phyloP scores from a whole-genome alignment of 202 grass and related monocot genomes.

The Zoysia matrella region DNA sequence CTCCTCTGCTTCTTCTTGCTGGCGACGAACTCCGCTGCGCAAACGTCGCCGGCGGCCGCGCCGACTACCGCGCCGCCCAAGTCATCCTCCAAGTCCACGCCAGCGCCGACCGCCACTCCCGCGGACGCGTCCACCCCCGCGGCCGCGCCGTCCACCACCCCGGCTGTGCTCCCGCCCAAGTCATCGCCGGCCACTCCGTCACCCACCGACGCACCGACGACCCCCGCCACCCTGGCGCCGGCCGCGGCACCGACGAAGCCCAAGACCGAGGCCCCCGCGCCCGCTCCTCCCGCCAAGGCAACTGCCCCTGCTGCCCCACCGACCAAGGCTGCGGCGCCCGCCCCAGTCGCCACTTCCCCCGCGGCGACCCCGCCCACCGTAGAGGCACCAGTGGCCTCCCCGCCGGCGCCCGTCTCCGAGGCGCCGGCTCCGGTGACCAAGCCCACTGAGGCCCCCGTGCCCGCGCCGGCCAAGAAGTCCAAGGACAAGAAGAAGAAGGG shows the following conservation, averaged over 20 bases:
- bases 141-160: background rate
- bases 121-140: background rate
- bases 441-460: slow-evolving; percentile 19
- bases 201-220: slow-evolving; percentile 4
- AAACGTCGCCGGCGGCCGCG: slow-evolving; percentile 22
- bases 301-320: slow-evolving; percentile 10
- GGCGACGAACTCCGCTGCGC: slow-evolving; percentile 4
- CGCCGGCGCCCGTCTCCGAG: slow-evolving; percentile 25
- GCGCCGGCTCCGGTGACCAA: slow-evolving; percentile 29
- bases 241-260: background rate
- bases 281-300: slow-evolving; percentile 11
- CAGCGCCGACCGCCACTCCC: no score
- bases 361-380: slow-evolving; percentile 9
- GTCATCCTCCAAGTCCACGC: no score
- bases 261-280: background rate
- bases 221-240: background rate
- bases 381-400: slow-evolving; percentile 14
- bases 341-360: background rate
- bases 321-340: slow-evolving; percentile 9
- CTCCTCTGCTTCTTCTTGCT: slow-evolving; percentile 10
- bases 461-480: slow-evolving; percentile 44
- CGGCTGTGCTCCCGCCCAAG: slow-evolving; percentile 10
- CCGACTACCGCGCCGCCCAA: background rate
- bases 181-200: slow-evolving; percentile 3
- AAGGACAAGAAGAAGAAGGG: slow-evolving; percentile 55